Evolutionary conservation across 805 yeast genomes (phyloP).

Genomic region (Suhomyces sp.): DNA sequence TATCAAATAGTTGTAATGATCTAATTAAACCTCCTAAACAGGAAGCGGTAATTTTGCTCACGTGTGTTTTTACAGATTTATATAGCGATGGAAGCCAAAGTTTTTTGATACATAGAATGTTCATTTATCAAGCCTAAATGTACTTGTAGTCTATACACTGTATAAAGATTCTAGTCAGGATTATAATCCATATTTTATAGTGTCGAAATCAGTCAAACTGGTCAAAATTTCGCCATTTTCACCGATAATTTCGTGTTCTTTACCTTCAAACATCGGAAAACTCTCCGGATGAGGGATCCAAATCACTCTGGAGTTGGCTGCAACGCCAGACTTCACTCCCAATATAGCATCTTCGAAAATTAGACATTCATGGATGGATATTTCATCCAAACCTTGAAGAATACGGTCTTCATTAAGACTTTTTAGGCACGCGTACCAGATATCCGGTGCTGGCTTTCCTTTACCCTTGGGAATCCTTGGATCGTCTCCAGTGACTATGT

Average conservation of each 20-base stretch:
- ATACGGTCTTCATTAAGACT: constrained; percentile 59
- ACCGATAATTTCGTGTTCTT: constrained; percentile 50
- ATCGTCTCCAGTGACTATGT: constrained; percentile 87
- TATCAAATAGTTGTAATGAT: too few species aligned
- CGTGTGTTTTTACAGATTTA: too few species aligned
- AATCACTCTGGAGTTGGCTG: constrained; percentile 81
- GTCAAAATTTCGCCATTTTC: constrained; percentile 56
- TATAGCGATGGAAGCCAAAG: too few species aligned
- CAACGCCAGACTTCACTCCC: constrained; percentile 81
- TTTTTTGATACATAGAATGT: too few species aligned
- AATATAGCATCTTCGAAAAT: constrained; percentile 96
- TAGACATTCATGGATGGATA: constrained; percentile 74
- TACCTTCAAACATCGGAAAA: constrained; percentile 49
- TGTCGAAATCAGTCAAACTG: constrained; percentile 49
- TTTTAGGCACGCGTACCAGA: constrained; percentile 80
- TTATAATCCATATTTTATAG: constrained; percentile 16
- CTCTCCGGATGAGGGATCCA: constrained; percentile 94
- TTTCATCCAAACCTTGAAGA: constrained; percentile 41
- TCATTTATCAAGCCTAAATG: too few species aligned
- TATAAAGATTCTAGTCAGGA: too few species aligned
- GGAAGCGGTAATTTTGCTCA: too few species aligned
- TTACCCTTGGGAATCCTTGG: constrained; percentile 75
- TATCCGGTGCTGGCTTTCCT: constrained; percentile 94
- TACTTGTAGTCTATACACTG: too few species aligned
- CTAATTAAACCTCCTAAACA: too few species aligned